These are phyloP conservation scores for Fomitopsis serialis DNA, from an alignment of 768 basidiomycete species.

Conservation along the genomic window DNA sequence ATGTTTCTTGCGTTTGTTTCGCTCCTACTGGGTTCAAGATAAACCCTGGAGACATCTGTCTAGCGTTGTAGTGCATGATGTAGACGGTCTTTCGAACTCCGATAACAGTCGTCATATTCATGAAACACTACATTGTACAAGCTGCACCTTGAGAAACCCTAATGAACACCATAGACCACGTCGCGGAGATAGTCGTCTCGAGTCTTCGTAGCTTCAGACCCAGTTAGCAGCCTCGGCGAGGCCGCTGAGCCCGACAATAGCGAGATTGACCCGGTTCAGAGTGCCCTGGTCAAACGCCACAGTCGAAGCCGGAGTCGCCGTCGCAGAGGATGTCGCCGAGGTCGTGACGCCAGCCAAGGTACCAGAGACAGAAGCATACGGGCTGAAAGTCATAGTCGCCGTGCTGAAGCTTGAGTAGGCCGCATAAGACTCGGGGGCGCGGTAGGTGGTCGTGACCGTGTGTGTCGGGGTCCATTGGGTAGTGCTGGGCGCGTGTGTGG, in stretches of 20 bases:
- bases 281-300: constrained; percentile 10
- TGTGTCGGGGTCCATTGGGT: constrained; percentile 6
- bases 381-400: constrained; percentile 1
- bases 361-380: constrained; percentile 5
- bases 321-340: constrained; percentile 5
- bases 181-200: too few relatives aligned
- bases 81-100: too few relatives aligned
- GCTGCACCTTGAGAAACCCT: too few relatives aligned
- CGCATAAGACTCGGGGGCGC: constrained; percentile 8
- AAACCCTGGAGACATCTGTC: too few relatives aligned
- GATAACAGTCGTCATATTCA: too few relatives aligned
- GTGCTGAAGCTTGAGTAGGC: constrained; percentile 5
- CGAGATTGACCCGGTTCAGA: constrained; percentile 17
- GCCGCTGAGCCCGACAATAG: constrained; percentile 13
- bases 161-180: too few relatives aligned
- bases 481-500: constrained; percentile 4
- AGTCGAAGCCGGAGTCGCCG: constrained; percentile 7
- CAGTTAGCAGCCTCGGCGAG: constrained; percentile 7
- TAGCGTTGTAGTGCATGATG: too few relatives aligned
- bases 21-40: too few relatives aligned
- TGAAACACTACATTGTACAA: too few relatives aligned
- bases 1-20: too few relatives aligned
- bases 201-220: background rate
- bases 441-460: constrained; percentile 4
- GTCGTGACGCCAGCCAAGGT: constrained; percentile 7